Percentiles rank a stretch among this genome's conserved stretches.
These are phyloP conservation scores for Mrakia gelida DNA, from an alignment of 768 basidiomycete genomes.

Conservation along the genomic window DNA sequence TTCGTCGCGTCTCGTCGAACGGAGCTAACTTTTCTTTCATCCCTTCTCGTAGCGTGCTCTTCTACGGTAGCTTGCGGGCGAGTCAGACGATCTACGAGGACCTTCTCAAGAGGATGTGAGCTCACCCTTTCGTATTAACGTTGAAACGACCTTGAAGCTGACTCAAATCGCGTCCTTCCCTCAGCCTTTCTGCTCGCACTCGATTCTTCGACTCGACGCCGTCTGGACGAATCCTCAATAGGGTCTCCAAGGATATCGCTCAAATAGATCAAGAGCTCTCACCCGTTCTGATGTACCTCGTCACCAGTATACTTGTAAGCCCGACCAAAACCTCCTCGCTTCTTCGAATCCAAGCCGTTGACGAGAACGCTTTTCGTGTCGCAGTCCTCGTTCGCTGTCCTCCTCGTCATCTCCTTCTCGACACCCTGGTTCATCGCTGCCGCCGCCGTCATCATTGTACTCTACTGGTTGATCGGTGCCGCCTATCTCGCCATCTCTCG, in stretches of 20 bases:
- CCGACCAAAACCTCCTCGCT: background rate
- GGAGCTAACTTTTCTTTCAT: background rate
- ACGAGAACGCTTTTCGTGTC: conserved; percentile 2
- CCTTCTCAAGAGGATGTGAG: conserved; percentile 37
- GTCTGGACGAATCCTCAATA: conserved; percentile 17
- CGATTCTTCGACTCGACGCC: conserved; percentile 34
- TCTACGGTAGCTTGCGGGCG: conserved; percentile 39
- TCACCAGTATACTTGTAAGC: background rate
- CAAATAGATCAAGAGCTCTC: conserved; percentile 26
- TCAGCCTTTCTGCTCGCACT: conserved; percentile 42
- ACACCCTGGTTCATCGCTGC: conserved; percentile 36
- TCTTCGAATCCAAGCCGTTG: background rate
- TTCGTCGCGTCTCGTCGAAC: background rate
- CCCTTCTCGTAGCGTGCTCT: conserved; percentile 30
- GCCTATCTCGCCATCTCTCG: conserved; percentile 46
- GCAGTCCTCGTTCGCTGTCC: conserved; percentile 36
- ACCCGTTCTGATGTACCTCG: background rate
- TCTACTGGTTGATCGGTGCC: conserved; percentile 45
- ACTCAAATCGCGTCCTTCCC: too few relatives aligned
- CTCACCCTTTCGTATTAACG: too few relatives aligned
- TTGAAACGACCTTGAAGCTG: too few relatives aligned
- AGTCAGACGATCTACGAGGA: conserved; percentile 40
- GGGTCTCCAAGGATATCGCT: conserved; percentile 21
- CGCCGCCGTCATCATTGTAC: conserved; percentile 24
- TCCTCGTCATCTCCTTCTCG: conserved; percentile 42